These are phyloP conservation scores for Cyphellophora attinorum DNA, from an alignment of 2,329 filamentous ascomycete genomes.

Conservation along the genomic window DNA sequence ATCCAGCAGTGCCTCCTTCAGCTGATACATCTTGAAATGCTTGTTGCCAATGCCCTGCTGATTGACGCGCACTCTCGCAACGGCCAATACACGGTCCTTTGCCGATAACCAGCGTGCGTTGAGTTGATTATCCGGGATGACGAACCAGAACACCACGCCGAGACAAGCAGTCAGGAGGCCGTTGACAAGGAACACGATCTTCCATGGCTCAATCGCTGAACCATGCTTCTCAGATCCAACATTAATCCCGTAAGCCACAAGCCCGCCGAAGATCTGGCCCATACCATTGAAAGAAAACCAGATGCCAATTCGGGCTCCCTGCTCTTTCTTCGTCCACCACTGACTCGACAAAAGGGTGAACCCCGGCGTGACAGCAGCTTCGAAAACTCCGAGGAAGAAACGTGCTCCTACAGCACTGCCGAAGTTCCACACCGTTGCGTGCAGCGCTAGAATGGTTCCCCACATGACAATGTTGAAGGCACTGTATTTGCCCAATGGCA, in stretches of 20 bases:
- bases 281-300: slow-evolving; percentile 28
- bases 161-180: slow-evolving; percentile 42
- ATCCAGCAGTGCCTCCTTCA: slow-evolving; percentile 49
- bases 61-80: slow-evolving; percentile 64
- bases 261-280: slow-evolving; percentile 33
- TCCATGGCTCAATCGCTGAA: slow-evolving; percentile 13
- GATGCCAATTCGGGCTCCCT: slow-evolving; percentile 24
- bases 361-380: slow-evolving; percentile 26
- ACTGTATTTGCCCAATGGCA: slow-evolving; percentile 21
- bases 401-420: slow-evolving; percentile 28
- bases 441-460: slow-evolving; percentile 25
- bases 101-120: slow-evolving; percentile 55
- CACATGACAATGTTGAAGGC: slow-evolving; percentile 21
- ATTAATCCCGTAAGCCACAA: slow-evolving; percentile 33
- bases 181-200: slow-evolving; percentile 40
- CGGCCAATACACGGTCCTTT: slow-evolving; percentile 56
- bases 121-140: slow-evolving; percentile 51
- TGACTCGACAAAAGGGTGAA: slow-evolving; percentile 32
- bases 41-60: slow-evolving; percentile 61
- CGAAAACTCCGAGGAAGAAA: slow-evolving; percentile 34
- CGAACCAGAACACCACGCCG: slow-evolving; percentile 40
- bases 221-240: background rate
- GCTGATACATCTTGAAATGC: slow-evolving; percentile 53
- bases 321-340: slow-evolving; percentile 26
- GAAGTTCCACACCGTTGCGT: slow-evolving; percentile 22